Evolutionary conservation across 176 grass and related monocot species (phyloP), one percentile per base, ranked within the genome.

Genomic region (Bothriochloa decipiens): DNA sequence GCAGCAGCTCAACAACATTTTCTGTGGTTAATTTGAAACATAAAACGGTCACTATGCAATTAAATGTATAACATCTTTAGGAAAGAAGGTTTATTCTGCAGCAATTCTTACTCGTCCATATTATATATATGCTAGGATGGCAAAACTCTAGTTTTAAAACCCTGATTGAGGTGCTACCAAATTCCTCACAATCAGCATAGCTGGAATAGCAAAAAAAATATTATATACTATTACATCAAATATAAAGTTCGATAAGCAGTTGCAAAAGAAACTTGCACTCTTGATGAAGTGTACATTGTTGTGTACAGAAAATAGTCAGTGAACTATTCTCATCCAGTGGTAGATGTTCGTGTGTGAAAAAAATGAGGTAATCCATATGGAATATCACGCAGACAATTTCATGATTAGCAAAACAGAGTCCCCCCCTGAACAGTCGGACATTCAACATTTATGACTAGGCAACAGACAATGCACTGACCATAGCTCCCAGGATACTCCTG

Each of bases 1-100:
- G 96, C 17, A 98, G 73, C 70, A 95, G 87, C 83, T 95, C 91
- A 58, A 92, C 75, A 72, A 79, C 77, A 87, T 91, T 95, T 82
- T 95, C 93, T 68, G 93, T 98, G 89, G 55, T 74, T 37, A 78
- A 50, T 69, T 79, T 68, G 28, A 67, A 47, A 86, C 8, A 83
- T 32, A 40, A 32, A 58, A 58, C 7, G 7, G 16, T 68, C 72
- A 68, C 75, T 83, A 74, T 37, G 15, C 68, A 75, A 75, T 15
- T 68, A 13, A 78, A 81, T 23, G 16, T 5, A 68, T n/a, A n/a
- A 52, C 39, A 63, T 33, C 12, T 41, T 32, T 11, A 33, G 58
- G 75, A 20, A 61, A 89, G 49, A 18, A 73, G 6, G 37, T 0
- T 62, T 68, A 18, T 69, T 86, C 27, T 83, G 68, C 17, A 82